Evolutionary conservation across 108 stramenopile genomes (phyloP), one percentile per base, ranked within the genome.

Genomic region (Cyclotella kingstonii): DNA sequence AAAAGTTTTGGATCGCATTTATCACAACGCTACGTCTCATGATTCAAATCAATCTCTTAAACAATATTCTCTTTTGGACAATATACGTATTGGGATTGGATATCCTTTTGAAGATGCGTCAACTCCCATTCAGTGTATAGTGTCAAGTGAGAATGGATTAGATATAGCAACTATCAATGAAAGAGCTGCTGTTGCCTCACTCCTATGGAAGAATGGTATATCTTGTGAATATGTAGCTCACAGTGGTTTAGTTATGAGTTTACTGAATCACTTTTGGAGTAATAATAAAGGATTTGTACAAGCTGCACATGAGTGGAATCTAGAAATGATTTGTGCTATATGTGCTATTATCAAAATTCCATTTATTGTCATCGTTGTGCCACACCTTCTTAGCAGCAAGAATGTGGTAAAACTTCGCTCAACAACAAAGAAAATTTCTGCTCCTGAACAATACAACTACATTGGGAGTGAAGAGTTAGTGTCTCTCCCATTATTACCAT

Each of bases 211-310:
- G 2, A 57, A 70, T 41, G 87, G 84, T 11, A 85, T 91, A 18
- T 61, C 80, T n/a, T 84, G 80, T 23, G 90, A 91, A 68, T 91
- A 91, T 56, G 12, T 84, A 18, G 44, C 85, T 5, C 84, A 87
- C 7, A 89, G 86, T 29, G 52, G 64, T 42, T 69, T 84, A 11
- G 84, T 86, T 61, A 48, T 81, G 53, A 87, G 76, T 49, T 54
- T 87, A 36, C 56, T 88, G 34, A 57, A 35, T 42, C 70, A 77
- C 47, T 30, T 51, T 42, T 62, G 34, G 12, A 47, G 54, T 19
- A 55, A 70, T 38, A 14, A 42, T 11, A 63, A 46, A 43, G 34
- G 26, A 18, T 17, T 36, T 31, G 21, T 36, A 63, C 27, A 42
- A 19, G 27, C 72, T 42, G 45, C 47, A 30, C 49, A 66, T 15